These are phyloP conservation scores for Wallemia ichthyophaga DNA, from an alignment of 1,284 basidiomycete genomes.

Conservation along the genomic window DNA sequence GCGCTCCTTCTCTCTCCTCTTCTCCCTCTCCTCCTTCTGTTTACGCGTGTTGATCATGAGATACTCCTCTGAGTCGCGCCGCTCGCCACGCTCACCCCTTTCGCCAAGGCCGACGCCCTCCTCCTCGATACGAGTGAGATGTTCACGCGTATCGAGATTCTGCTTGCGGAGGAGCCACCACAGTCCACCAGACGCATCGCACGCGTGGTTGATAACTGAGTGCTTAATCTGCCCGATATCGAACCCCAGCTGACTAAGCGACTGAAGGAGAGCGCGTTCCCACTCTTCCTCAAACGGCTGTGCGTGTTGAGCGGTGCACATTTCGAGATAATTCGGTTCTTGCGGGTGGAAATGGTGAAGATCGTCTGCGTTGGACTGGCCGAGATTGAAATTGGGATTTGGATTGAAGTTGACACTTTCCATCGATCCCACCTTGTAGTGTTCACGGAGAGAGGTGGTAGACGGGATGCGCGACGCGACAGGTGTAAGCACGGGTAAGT, in stretches of 20 bases:
- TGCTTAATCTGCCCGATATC: slow-evolving; percentile 86
- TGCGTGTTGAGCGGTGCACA: neutral
- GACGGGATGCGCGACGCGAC: slow-evolving; percentile 10
- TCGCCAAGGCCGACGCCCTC: too few species aligned
- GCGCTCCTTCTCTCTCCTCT: slow-evolving; percentile 9
- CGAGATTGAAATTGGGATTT: too few species aligned
- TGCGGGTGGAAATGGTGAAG: neutral
- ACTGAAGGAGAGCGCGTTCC: slow-evolving; percentile 51
- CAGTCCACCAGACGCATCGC: slow-evolving; percentile 61
- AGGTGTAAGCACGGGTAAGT: slow-evolving; percentile 13
- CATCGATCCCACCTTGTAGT: slow-evolving; percentile 3
- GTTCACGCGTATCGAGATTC: slow-evolving; percentile 28
- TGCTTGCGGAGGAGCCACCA: slow-evolving; percentile 90
- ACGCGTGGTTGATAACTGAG: slow-evolving; percentile 66
- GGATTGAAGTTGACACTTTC: too few species aligned
- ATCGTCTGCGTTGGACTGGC: slow-evolving; percentile 2
- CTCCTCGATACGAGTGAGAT: slow-evolving; percentile 12
- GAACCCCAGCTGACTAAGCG: slow-evolving; percentile 45
- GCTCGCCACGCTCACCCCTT: slow-evolving; percentile 10
- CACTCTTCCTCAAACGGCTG: slow-evolving; percentile 9
- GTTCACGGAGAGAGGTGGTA: slow-evolving; percentile 1
- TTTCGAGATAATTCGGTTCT: neutral
- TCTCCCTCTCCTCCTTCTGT: slow-evolving; percentile 9
- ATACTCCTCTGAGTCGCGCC: slow-evolving; percentile 8
- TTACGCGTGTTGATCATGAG: slow-evolving; percentile 9